phyloP scores from a whole-genome alignment of 108 stramenopile genomes.

The Skeletonema grethae region DNA sequence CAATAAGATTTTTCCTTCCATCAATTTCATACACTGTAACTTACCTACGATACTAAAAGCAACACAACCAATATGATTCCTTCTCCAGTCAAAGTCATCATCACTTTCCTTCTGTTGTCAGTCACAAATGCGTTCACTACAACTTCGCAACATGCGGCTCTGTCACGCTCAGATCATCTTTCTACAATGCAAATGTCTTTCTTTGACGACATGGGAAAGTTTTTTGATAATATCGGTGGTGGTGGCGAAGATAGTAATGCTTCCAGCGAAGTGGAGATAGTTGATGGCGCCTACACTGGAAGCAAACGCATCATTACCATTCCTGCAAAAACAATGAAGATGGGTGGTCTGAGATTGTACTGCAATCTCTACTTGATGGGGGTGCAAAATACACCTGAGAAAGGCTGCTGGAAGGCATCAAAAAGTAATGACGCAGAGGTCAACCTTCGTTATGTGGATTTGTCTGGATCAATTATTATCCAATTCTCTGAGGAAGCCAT shows the following conservation, averaged over 20 bases:
- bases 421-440: conserved; percentile 65
- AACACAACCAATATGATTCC: background rate
- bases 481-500: conserved; percentile 59
- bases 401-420: conserved; percentile 63
- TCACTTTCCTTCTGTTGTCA: background rate
- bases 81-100: background rate
- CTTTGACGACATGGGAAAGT: conserved; percentile 48
- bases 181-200: conserved; percentile 10
- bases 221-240: conserved; percentile 32
- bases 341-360: conserved; percentile 76
- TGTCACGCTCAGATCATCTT: background rate
- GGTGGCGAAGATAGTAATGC: conserved; percentile 12
- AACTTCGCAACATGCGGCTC: background rate
- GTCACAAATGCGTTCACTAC: conserved; percentile 16
- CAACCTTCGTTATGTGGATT: conserved; percentile 72
- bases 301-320: conserved; percentile 48
- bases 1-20: too few species aligned
- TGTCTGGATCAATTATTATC: conserved; percentile 65
- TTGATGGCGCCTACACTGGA: conserved; percentile 45
- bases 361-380: conserved; percentile 80
- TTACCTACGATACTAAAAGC: too few species aligned
- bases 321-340: conserved; percentile 73
- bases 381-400: conserved; percentile 77
- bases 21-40: too few species aligned
- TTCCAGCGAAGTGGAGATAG: conserved; percentile 8